Base-by-base conservation (phyloP, 2,329 filamentous ascomycete genomes). In the Fusarium zealandicum region DNA sequence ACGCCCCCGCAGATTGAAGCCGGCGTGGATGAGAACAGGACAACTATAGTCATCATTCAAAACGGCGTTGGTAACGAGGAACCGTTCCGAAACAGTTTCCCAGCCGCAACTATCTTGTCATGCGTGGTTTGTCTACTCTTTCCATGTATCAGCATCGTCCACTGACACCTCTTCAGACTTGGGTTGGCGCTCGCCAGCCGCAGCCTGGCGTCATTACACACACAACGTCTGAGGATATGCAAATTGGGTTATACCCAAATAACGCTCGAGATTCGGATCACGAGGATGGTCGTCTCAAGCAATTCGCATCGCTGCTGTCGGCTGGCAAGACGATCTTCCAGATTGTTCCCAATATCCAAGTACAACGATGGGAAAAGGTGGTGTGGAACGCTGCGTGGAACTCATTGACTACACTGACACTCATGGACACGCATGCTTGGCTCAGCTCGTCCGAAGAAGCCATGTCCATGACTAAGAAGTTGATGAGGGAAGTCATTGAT, bases 341-440 rank as follows among this genome's bases (percentile, higher is more conserved):
- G n/a, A 70, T 82, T 5, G 75, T 80, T 31, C 74, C 78, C 4
- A 77, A 87, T 55, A 76, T 88, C 8, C 83, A 88, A 57, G 67
- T 76, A 0, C 77, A 80, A 45, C 77, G 84, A 7, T 88, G 84
- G 84, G 75, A 76, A 45, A 88, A 88, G 68, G 76, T 87, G 0
- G 72, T 87, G 0, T 75, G 84, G 69, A 88, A 88, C 64, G 83
- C 80, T 1, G 77, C 81, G 0, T 87, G 82, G 80, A 88, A 88
- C 59, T 80, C 84, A 0, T 75, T 86, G 30, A 85, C 82, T 35
- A 83, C 84, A 0, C 71, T 87, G 1, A 80, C 82, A 0, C 75
- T 80, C 0, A 75, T 77, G 35, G 78, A 82, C 51, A 84, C 84
- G 16, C 77, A 80, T 1, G 67, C 77, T 0, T 81, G 84, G 65